phyloP scores from a whole-genome alignment of 2,329 filamentous ascomycete species.

The Setomelanomma holmii region DNA sequence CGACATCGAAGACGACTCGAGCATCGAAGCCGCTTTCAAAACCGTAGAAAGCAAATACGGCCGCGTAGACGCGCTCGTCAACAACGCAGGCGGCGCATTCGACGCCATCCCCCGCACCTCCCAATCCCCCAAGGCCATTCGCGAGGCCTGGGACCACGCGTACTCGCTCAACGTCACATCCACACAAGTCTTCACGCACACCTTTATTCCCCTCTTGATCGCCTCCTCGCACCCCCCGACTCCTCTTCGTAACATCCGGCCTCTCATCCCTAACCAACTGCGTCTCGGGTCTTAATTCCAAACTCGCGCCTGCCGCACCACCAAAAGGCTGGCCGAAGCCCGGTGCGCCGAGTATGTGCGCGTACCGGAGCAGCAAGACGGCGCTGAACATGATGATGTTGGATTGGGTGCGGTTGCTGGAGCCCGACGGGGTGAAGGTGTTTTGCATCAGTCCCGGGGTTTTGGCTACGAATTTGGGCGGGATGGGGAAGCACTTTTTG shows the following conservation, averaged over 20 bases:
- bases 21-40: conserved; percentile 57
- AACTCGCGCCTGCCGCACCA: conserved; percentile 31
- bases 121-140: conserved; percentile 35
- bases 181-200: conserved; percentile 47
- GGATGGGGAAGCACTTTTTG: conserved; percentile 39
- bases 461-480: conserved; percentile 54
- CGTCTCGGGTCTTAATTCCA: conserved; percentile 30
- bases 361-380: conserved; percentile 54
- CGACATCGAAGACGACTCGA: conserved; percentile 62
- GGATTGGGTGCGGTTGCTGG: conserved; percentile 54
- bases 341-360: conserved; percentile 26
- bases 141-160: conserved; percentile 45
- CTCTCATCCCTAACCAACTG: conserved; percentile 48
- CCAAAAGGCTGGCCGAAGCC: conserved; percentile 59
- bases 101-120: conserved; percentile 46
- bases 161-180: conserved; percentile 51
- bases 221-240: conserved; percentile 41
- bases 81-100: conserved; percentile 63
- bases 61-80: conserved; percentile 61
- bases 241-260: conserved; percentile 53
- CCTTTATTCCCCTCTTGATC: conserved; percentile 49
- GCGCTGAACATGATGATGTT: conserved; percentile 60
- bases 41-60: conserved; percentile 53
- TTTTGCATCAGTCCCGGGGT: conserved; percentile 57
- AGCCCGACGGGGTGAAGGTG: conserved; percentile 57